phyloP scores from a whole-genome alignment of 257 asterid genomes.

The Rhazya stricta region DNA sequence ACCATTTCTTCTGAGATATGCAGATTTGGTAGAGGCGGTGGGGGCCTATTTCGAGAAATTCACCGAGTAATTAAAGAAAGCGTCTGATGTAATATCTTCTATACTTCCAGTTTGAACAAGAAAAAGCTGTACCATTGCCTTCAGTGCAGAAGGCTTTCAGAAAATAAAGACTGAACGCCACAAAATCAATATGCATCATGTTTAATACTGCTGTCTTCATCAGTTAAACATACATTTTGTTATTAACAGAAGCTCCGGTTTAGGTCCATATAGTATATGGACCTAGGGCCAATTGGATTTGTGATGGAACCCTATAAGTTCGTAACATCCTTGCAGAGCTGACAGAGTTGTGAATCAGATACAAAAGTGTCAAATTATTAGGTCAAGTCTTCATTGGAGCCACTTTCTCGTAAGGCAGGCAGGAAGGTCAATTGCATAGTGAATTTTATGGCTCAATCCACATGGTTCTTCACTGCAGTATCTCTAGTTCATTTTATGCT shows the following conservation, averaged over 20 bases:
- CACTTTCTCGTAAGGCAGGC: background rate
- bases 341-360: background rate
- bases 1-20: slow-evolving; percentile 63
- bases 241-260: background rate
- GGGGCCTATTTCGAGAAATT: slow-evolving; percentile 51
- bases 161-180: background rate
- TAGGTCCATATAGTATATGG: too few species aligned
- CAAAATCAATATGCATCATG: background rate
- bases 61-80: background rate
- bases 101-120: background rate
- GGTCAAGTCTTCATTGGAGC: background rate
- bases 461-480: background rate
- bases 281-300: background rate
- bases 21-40: slow-evolving; percentile 80
- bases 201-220: background rate
- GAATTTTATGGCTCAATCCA: background rate
- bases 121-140: background rate
- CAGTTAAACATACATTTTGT: background rate
- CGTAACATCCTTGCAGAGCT: background rate
- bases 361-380: background rate
- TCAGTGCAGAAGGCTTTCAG: background rate
- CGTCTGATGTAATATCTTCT: background rate
- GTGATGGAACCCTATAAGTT: background rate
- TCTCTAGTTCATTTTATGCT: background rate
- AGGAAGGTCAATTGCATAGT: background rate